Conservation (phyloP, 495 filamentous ascomycete species). For the Hyphodiscus hymeniophilus region DNA sequence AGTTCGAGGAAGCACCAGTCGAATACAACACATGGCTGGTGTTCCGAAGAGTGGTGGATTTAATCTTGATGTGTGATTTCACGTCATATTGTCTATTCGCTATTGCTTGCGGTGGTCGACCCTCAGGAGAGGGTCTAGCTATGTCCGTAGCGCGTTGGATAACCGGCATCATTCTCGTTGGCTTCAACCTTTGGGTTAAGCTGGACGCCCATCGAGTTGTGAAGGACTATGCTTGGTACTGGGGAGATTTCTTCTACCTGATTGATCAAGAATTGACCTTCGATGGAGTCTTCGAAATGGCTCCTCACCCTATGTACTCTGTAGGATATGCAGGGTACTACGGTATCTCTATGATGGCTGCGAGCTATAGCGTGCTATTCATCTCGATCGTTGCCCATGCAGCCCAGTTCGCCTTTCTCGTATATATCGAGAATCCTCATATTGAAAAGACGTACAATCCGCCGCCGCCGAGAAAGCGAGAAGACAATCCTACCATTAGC, state of each 20-base stretch:
- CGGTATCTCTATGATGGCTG: constrained; percentile 96
- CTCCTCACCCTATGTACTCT: constrained; percentile 98
- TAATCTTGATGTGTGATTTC: constrained; percentile 98
- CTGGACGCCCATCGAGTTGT: constrained; percentile 96
- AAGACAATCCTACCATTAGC: constrained; percentile 29
- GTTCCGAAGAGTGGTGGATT: constrained; percentile 87
- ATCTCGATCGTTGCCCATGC: constrained; percentile 94
- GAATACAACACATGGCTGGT: constrained; percentile 99
- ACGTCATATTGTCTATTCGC: constrained; percentile 94
- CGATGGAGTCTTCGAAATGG: constrained; percentile 98
- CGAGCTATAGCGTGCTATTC: constrained; percentile 93
- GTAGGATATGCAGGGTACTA: constrained; percentile 98
- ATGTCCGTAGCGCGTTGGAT: constrained; percentile 72
- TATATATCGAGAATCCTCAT: constrained; percentile 88
- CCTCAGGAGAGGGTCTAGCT: constrained; percentile 56
- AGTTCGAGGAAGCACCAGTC: constrained; percentile 83
- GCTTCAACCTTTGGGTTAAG: constrained; percentile 99
- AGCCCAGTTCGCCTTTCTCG: constrained; percentile 87
- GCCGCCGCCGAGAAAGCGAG: constrained; percentile 63
- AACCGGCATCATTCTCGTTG: constrained; percentile 69
- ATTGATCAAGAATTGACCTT: constrained; percentile 97
- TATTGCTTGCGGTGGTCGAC: constrained; percentile 72
- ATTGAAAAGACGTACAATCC: constrained; percentile 98
- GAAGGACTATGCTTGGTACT: constrained; percentile 99
- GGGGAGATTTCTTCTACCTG: constrained; percentile 99